Conservation (phyloP, 2,329 filamentous ascomycete species). For the Clathrospora elynae region DNA sequence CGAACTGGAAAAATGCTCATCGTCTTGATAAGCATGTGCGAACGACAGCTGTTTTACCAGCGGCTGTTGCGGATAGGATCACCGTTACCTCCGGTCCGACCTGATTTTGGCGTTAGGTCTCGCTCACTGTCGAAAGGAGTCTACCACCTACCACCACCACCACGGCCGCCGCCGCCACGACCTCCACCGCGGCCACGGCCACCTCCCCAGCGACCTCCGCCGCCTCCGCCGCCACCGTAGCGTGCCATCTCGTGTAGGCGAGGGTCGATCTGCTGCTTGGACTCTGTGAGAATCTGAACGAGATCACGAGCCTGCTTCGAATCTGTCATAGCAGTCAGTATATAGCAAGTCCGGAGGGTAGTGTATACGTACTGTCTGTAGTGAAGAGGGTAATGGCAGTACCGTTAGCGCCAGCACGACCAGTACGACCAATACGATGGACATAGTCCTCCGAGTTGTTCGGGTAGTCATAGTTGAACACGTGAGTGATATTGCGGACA, state of each 20-base stretch:
- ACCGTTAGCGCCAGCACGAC: conserved; percentile 80
- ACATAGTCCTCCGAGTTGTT: conserved; percentile 81
- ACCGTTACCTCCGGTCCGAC: conserved; percentile 47
- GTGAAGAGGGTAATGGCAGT: conserved; percentile 99
- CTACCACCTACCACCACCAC: conserved; percentile 53
- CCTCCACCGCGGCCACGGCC: conserved; percentile 71
- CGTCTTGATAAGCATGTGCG: conserved; percentile 10
- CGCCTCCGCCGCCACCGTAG: conserved; percentile 83
- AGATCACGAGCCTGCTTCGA: conserved; percentile 84
- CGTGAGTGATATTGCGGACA: conserved; percentile 99
- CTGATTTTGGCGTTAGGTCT: conserved; percentile 30
- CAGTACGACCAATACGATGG: conserved; percentile 71
- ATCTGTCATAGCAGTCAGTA: conserved; percentile 50
- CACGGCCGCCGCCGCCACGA: conserved; percentile 61
- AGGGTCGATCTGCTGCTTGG: conserved; percentile 97
- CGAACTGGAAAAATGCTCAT: conserved; percentile 19
- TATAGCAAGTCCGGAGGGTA: background rate
- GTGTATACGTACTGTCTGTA: conserved; percentile 84
- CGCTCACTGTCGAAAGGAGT: conserved; percentile 1
- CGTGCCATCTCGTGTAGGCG: conserved; percentile 94
- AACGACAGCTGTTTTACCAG: conserved; percentile 39
- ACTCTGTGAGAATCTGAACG: conserved; percentile 87
- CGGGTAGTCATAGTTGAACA: conserved; percentile 99
- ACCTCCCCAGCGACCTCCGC: conserved; percentile 70
- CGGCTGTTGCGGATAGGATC: conserved; percentile 50